Evolutionary conservation across 2,329 filamentous ascomycete genomes (phyloP).

Genomic region (Fusarium sambucinum): DNA sequence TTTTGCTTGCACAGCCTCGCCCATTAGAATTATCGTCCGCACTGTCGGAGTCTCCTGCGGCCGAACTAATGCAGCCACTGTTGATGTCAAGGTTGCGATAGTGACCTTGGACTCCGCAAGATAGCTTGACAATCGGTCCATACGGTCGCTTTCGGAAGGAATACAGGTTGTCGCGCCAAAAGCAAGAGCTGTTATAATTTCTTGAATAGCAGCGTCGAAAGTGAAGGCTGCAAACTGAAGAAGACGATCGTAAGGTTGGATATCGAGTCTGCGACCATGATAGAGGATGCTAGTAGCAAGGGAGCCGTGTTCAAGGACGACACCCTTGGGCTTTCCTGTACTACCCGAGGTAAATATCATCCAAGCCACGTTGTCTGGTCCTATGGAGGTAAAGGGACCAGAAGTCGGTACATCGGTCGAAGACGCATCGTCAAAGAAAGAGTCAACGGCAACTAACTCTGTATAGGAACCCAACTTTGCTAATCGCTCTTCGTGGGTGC

Average conservation of each 20-base stretch:
- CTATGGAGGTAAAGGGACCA: background rate
- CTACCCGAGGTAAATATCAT: constrained; percentile 8
- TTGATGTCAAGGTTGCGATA: constrained; percentile 4
- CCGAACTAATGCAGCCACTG: constrained; percentile 9
- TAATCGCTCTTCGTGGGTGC: background rate
- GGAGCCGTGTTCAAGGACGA: constrained; percentile 5
- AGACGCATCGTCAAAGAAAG: constrained; percentile 1
- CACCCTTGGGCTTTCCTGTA: constrained; percentile 9
- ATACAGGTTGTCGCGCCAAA: constrained; percentile 4
- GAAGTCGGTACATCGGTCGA: background rate
- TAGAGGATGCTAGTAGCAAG: constrained; percentile 6
- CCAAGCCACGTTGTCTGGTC: constrained; percentile 7
- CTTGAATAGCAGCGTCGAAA: constrained; percentile 6
- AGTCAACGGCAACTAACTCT: constrained; percentile 1
- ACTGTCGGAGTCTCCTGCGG: constrained; percentile 8
- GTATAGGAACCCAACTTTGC: background rate
- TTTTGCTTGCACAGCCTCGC: constrained; percentile 4
- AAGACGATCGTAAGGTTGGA: background rate
- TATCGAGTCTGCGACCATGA: constrained; percentile 1
- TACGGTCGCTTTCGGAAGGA: constrained; percentile 3
- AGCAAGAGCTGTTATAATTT: constrained; percentile 5
- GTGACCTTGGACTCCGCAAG: constrained; percentile 5
- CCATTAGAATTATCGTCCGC: constrained; percentile 8
- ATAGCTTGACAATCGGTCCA: constrained; percentile 1
- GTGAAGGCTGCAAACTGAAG: constrained; percentile 5